phyloP scores from a whole-genome alignment of 1,139 yeast species.

The Martiniozyma asiatica region DNA sequence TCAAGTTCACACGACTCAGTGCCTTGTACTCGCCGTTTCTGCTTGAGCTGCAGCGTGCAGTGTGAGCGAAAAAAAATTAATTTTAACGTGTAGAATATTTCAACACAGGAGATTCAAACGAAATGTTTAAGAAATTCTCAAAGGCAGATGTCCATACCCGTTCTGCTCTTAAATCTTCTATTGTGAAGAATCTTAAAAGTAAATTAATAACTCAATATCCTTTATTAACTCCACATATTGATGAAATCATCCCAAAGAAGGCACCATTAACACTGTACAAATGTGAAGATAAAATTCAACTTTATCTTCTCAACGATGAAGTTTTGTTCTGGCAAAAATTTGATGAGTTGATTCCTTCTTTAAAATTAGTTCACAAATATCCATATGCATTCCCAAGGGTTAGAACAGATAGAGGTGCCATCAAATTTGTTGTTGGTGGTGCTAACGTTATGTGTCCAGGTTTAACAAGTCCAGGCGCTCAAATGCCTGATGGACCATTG shows the following conservation, averaged over 20 bases:
- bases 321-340: conserved; percentile 75
- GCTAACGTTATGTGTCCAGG: conserved; percentile 99
- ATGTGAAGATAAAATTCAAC: conserved; percentile 80
- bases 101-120: too few species aligned
- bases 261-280: conserved; percentile 73
- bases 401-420: conserved; percentile 93
- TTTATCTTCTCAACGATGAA: conserved; percentile 64
- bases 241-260: conserved; percentile 80
- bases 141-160: conserved; percentile 84
- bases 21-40: too few species aligned
- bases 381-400: conserved; percentile 77
- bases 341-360: conserved; percentile 71
- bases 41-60: too few species aligned
- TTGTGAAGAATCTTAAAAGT: conserved; percentile 70
- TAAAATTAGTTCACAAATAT: conserved; percentile 69
- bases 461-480: conserved; percentile 81
- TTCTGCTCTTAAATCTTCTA: conserved; percentile 85
- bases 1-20: too few species aligned
- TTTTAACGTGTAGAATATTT: too few species aligned
- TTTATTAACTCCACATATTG: conserved; percentile 59
- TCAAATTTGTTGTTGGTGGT: conserved; percentile 85
- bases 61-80: too few species aligned
- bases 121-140: conserved; percentile 64
- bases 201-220: conserved; percentile 67
- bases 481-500: conserved; percentile 72